Evolutionary conservation across 352 stramenopile genomes (phyloP).

Genomic region (Phytopythium sindhum): DNA sequence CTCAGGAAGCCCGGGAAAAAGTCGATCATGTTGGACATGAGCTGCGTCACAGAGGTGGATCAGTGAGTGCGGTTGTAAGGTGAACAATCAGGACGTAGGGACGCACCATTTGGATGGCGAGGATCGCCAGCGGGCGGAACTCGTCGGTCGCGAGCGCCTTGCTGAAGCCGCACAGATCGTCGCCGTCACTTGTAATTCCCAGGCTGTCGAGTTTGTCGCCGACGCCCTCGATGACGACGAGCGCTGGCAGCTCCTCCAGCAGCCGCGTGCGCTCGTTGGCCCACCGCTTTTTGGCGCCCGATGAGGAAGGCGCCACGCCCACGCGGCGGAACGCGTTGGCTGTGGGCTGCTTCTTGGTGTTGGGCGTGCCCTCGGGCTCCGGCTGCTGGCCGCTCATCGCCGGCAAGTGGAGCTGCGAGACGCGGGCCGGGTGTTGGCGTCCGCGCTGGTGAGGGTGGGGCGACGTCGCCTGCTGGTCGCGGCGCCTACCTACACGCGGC

Average conservation of each 20-base stretch:
- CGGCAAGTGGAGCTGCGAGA: background rate
- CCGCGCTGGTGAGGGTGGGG: background rate
- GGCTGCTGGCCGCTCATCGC: background rate
- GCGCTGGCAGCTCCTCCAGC: conserved; percentile 5
- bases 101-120: conserved; percentile 9
- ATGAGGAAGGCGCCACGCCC: background rate
- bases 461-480: background rate
- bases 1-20: conserved; percentile 64
- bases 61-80: background rate
- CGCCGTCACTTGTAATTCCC: too few relatives aligned
- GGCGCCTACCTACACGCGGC: too few relatives aligned
- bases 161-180: background rate
- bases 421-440: background rate
- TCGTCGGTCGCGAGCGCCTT: conserved; percentile 3
- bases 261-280: conserved; percentile 6
- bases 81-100: background rate
- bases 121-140: conserved; percentile 2
- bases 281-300: background rate
- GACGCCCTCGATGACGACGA: background rate
- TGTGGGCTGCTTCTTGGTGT: conserved; percentile 5
- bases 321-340: background rate
- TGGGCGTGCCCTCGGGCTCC: conserved; percentile 5
- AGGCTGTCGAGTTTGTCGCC: background rate
- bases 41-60: conserved; percentile 7
- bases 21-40: conserved; percentile 68